A percentile compares a stretch with the other conserved stretches of the same genome.
Evolutionary conservation across 2,329 filamentous ascomycete genomes (phyloP).

Genomic region (Arthrobotrys entomopaga): DNA sequence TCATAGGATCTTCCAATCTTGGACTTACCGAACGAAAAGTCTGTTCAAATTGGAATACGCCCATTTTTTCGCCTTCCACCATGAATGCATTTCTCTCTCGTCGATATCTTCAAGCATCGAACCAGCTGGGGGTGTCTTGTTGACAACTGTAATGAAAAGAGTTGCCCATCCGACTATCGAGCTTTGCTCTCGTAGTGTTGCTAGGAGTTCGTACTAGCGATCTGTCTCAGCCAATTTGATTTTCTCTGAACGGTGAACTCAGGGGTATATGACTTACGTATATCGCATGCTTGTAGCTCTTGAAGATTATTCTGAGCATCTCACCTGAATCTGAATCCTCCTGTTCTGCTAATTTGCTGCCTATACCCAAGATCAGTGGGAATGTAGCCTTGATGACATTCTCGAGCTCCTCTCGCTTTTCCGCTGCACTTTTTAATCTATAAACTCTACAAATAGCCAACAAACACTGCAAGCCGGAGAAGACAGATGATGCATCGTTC

Average conservation of each 20-base stretch:
- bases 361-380: slow-evolving; percentile 84
- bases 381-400: slow-evolving; percentile 93
- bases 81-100: slow-evolving; percentile 92
- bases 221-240: neutral
- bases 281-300: slow-evolving; percentile 97
- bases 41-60: slow-evolving; percentile 97
- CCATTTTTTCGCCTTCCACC: slow-evolving; percentile 99
- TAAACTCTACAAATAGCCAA: slow-evolving; percentile 95
- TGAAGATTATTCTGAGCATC: slow-evolving; percentile 94
- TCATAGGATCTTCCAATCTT: slow-evolving; percentile 27
- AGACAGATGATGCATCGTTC: slow-evolving; percentile 85
- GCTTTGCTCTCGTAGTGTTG: slow-evolving; percentile 79
- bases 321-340: slow-evolving; percentile 93
- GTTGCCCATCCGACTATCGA: slow-evolving; percentile 96
- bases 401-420: slow-evolving; percentile 83
- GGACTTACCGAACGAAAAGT: slow-evolving; percentile 82
- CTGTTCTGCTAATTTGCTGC: slow-evolving; percentile 87
- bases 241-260: neutral
- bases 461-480: slow-evolving; percentile 92
- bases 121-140: slow-evolving; percentile 81
- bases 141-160: slow-evolving; percentile 88
- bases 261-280: slow-evolving; percentile 73
- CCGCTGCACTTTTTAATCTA: slow-evolving; percentile 87
- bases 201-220: slow-evolving; percentile 81
- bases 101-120: slow-evolving; percentile 82